Conservation (phyloP, 352 stramenopile genomes). For the Aphanomyces invadans region DNA sequence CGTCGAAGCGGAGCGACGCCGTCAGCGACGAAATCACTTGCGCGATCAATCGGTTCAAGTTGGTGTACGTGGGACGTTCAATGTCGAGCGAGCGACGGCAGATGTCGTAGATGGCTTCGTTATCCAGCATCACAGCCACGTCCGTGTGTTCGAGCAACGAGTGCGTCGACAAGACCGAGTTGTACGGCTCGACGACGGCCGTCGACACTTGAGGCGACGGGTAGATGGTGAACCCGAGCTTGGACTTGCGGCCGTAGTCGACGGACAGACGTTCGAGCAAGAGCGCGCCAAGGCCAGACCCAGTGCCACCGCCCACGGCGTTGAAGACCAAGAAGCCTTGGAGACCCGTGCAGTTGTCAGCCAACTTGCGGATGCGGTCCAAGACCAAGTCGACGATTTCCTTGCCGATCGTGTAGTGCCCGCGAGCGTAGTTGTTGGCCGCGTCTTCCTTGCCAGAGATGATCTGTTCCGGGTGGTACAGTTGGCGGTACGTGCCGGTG, state of each 20-base stretch:
- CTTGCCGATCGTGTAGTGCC: constrained; percentile 92
- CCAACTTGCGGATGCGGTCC: constrained; percentile 95
- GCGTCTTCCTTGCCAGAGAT: constrained; percentile 98
- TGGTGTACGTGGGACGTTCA: constrained; percentile 97
- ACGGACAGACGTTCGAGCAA: constrained; percentile 95
- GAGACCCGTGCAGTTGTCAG: constrained; percentile 95
- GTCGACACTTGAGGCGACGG: constrained; percentile 94
- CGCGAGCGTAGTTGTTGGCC: constrained; percentile 87
- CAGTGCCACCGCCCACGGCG: constrained; percentile 94
- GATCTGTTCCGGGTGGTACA: constrained; percentile 98
- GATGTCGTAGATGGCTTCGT: constrained; percentile 98
- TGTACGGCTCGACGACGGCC: constrained; percentile 97
- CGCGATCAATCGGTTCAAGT: constrained; percentile 97
- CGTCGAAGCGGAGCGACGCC: constrained; percentile 96
- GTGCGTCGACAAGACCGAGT: constrained; percentile 96
- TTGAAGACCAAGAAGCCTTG: constrained; percentile 99
- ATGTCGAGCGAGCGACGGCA: constrained; percentile 96
- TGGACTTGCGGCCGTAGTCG: constrained; percentile 98
- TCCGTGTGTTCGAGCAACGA: constrained; percentile 97
- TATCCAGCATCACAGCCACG: constrained; percentile 96
- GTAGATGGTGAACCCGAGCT: constrained; percentile 97
- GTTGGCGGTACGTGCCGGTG: constrained; percentile 90
- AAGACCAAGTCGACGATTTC: constrained; percentile 97
- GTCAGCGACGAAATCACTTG: constrained; percentile 98
- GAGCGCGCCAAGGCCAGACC: constrained; percentile 95